Evolutionary conservation across 768 basidiomycete species (phyloP).

Genomic region (Rhizopogon vesiculosus): DNA sequence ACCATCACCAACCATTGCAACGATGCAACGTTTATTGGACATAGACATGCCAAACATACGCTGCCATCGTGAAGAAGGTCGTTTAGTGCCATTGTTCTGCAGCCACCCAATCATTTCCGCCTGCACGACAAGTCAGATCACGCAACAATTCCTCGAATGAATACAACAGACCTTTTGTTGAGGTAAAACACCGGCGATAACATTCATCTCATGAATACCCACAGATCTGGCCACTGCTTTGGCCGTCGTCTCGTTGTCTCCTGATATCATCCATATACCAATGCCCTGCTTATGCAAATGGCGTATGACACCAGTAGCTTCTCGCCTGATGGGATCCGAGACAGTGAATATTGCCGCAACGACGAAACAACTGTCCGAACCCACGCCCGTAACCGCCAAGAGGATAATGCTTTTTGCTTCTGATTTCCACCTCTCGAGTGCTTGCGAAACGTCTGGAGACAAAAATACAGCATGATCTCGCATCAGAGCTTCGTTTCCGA

Average conservation of each 20-base stretch:
- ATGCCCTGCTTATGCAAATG: slow-evolving; percentile 49
- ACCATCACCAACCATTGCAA: slow-evolving; percentile 59
- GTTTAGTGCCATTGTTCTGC: slow-evolving; percentile 38
- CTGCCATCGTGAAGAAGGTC: slow-evolving; percentile 24
- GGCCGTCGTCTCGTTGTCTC: slow-evolving; percentile 70
- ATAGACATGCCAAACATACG: slow-evolving; percentile 15
- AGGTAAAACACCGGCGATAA: slow-evolving; percentile 78
- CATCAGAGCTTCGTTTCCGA: slow-evolving; percentile 73
- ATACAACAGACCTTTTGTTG: slow-evolving; percentile 59
- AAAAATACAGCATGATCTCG: slow-evolving; percentile 38
- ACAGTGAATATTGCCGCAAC: slow-evolving; percentile 56
- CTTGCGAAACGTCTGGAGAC: slow-evolving; percentile 20
- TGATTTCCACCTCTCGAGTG: slow-evolving; percentile 51
- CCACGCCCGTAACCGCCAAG: slow-evolving; percentile 37
- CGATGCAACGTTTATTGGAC: slow-evolving; percentile 36
- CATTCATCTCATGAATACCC: slow-evolving; percentile 61
- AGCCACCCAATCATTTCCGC: slow-evolving; percentile 58
- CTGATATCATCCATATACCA: slow-evolving; percentile 77
- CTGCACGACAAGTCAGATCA: slow-evolving; percentile 19
- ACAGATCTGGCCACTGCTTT: slow-evolving; percentile 62
- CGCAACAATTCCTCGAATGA: neutral
- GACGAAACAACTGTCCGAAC: slow-evolving; percentile 14
- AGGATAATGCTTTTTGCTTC: slow-evolving; percentile 71
- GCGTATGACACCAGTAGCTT: slow-evolving; percentile 53
- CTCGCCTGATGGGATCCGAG: slow-evolving; percentile 56